Conservation (phyloP, 345 rosid genomes). For the Camelina sativa region DNA sequence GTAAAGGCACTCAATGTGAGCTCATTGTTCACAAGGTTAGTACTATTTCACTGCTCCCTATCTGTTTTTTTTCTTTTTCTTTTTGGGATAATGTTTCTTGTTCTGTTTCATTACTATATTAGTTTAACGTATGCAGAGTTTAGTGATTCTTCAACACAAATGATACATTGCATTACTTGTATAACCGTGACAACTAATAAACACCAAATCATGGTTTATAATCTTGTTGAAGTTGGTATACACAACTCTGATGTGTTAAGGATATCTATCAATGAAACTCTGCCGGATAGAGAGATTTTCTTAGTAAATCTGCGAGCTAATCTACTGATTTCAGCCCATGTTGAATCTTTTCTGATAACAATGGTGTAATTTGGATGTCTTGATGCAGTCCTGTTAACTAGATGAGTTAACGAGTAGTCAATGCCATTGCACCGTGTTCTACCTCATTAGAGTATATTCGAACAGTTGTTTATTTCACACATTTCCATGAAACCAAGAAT, state of each 20-base stretch:
- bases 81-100: too few species aligned
- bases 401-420: background rate
- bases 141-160: background rate
- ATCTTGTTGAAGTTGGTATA: background rate
- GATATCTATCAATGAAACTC: background rate
- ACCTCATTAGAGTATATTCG: background rate
- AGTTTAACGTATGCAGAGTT: background rate
- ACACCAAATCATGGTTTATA: background rate
- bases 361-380: background rate
- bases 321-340: background rate
- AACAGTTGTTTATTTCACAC: background rate
- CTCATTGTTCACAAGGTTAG: constrained; percentile 75
- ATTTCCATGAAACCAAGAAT: background rate
- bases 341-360: background rate
- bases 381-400: background rate
- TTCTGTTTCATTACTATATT: background rate
- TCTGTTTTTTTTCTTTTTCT: background rate
- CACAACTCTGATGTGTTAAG: background rate
- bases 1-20: constrained; percentile 95
- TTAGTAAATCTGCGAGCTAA: background rate
- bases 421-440: background rate
- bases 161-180: background rate
- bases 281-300: background rate
- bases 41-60: background rate
- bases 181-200: background rate